phyloP scores from a whole-genome alignment of 768 basidiomycete genomes.

The Mycena polygramma region DNA sequence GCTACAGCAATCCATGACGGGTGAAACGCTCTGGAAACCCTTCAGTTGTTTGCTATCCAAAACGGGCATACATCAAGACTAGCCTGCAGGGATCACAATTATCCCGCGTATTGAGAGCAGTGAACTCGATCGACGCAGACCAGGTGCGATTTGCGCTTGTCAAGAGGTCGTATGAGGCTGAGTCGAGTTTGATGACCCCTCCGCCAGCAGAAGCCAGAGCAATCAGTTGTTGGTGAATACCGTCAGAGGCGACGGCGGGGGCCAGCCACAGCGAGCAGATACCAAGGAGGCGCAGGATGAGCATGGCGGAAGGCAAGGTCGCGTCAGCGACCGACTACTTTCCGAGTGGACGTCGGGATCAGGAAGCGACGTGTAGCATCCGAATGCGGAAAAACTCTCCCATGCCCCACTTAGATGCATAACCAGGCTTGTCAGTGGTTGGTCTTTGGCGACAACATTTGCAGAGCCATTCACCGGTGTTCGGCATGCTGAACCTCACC shows the following conservation, averaged over 20 bases:
- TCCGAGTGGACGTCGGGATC: not conserved
- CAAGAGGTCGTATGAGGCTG: slow-evolving; percentile 81
- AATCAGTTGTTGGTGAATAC: slow-evolving; percentile 68
- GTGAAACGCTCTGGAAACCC: slow-evolving; percentile 72
- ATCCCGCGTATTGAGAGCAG: slow-evolving; percentile 83
- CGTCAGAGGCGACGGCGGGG: slow-evolving; percentile 46
- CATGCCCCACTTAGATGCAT: not conserved
- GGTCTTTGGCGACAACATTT: too few species aligned
- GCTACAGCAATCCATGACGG: slow-evolving; percentile 87
- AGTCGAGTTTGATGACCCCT: slow-evolving; percentile 87
- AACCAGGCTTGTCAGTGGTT: too few species aligned
- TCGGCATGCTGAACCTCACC: too few species aligned
- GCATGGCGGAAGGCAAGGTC: slow-evolving; percentile 40
- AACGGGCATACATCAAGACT: slow-evolving; percentile 46
- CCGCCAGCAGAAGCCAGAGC: slow-evolving; percentile 77
- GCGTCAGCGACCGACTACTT: not conserved
- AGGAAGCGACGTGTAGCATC: not conserved
- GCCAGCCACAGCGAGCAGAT: slow-evolving; percentile 43
- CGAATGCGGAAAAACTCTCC: not conserved
- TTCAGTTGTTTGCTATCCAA: slow-evolving; percentile 4
- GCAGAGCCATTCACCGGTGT: too few species aligned
- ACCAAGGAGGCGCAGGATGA: slow-evolving; percentile 43
- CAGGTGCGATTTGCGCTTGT: slow-evolving; percentile 83
- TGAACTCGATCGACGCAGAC: slow-evolving; percentile 90
- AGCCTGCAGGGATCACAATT: slow-evolving; percentile 93